A percentile compares a stretch with the other conserved stretches of the same genome.
These are phyloP conservation scores for Globisporangium splendens DNA, from an alignment of 352 stramenopile genomes.

Conservation along the genomic window DNA sequence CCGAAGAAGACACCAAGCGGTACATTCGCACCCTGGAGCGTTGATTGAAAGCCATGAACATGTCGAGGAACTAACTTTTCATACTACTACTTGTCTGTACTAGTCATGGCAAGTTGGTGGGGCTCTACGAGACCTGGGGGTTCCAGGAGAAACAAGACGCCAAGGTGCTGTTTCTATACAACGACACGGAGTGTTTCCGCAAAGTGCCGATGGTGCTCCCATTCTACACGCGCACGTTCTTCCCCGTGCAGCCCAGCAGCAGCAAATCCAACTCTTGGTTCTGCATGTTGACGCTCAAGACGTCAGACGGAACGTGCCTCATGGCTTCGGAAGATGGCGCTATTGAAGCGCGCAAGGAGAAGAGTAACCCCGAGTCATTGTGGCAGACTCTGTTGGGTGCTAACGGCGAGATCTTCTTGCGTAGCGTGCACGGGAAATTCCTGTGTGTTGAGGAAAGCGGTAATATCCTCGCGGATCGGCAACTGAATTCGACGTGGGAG, in stretches of 20 bases:
- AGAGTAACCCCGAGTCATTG: slow-evolving; percentile 34
- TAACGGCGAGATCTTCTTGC: slow-evolving; percentile 61
- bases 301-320: slow-evolving; percentile 60
- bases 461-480: slow-evolving; percentile 64
- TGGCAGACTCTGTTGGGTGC: slow-evolving; percentile 73
- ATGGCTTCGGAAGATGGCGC: slow-evolving; percentile 62
- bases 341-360: slow-evolving; percentile 35
- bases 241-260: slow-evolving; percentile 38
- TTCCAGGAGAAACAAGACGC: slow-evolving; percentile 50
- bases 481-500: slow-evolving; percentile 81
- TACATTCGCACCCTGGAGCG: neutral
- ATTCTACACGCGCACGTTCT: slow-evolving; percentile 30
- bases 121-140: slow-evolving; percentile 69
- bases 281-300: slow-evolving; percentile 71
- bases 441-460: slow-evolving; percentile 77
- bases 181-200: slow-evolving; percentile 78
- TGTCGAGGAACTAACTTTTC: too few relatives aligned
- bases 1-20: slow-evolving; percentile 62
- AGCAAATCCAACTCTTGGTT: slow-evolving; percentile 39
- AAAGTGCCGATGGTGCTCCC: slow-evolving; percentile 77
- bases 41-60: neutral
- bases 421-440: slow-evolving; percentile 80
- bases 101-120: slow-evolving; percentile 56
- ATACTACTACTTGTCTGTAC: too few relatives aligned
- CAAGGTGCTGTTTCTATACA: slow-evolving; percentile 81